Base-by-base conservation (phyloP, 2,329 filamentous ascomycete genomes). In the Trichoderma sp. region DNA sequence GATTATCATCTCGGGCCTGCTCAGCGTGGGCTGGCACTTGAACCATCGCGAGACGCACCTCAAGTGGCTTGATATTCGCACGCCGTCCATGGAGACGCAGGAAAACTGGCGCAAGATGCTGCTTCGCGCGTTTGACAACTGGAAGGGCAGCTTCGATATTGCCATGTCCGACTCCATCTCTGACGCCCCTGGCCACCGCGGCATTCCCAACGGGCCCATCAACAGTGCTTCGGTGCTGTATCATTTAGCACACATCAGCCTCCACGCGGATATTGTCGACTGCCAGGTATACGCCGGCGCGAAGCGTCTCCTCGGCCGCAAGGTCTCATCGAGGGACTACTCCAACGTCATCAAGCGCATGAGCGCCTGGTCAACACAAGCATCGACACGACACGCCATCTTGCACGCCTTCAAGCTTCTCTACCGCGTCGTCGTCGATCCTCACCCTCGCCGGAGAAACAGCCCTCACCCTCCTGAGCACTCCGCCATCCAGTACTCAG, bases 21-120 rank as follows among this genome's bases (percentile, higher is more conserved):
- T 97, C n/a, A 96, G 93, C 75, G 93, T 97, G 6, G 94, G 92
- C 73, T 97, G 93, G 94, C 94, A 97, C 77, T 90, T 97, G 84
- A 93, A 93, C 75, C 93, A 95, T 80, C 88, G 93, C 76, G 94
- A 97, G 79, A 88, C 95, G 4, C 93, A 97, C 80, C 88, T 96
- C 32, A 93, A 90, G 75, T 95, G 93, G 74, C 85, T 97, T 0
- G 93, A 88, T 43, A 88, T 93, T 2, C 87, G 88, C 81, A 87
- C 80, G 82, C 89, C 71, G 80, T 92, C 73, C 84, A 89, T 64
- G 84, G 91, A 78, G 57, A 81, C 80, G 4, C 88, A 92, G 57
- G 92, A 94, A 71, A 92, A 91, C 74, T 97, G 94, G 94, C 90
- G 92, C 71, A 89, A 90, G 61, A 89, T 92, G 58, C 83, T 97